Evolutionary conservation across 2,329 filamentous ascomycete genomes (phyloP), one percentile per base, ranked within the genome.

Genomic region (Aspergillus cejpii): DNA sequence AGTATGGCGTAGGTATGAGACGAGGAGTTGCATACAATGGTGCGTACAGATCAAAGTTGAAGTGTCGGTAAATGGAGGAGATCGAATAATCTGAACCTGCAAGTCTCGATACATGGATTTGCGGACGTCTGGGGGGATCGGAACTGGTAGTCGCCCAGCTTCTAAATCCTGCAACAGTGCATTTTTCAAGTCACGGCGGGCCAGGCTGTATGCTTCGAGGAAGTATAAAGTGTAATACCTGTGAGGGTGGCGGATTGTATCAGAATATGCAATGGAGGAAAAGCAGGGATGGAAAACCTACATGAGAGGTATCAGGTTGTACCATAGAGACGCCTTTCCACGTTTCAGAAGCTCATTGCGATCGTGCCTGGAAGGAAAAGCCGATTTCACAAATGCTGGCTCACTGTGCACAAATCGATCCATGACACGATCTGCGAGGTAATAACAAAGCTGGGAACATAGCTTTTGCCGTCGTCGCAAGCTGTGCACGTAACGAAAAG

Each of bases 161-260:
- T 68, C 65, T 49, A 65, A 64, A 39, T 66, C 63, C 10, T 56
- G 62, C 23, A 70, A 51, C 26, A 70, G 58, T 21, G 52, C 47
- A 44, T 70, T 65, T 10, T 60, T 64, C 20, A 65, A 61, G 41
- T 69, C 64, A 26, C 60, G 58, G 23, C 66, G 55, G n/a, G 64
- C 64, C 15, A 58, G 58, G 15, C 59, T 51, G 43, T 69, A 71
- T n/a, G 65, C 48, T 49, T 71, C 63, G 10, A 71, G 57, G 41
- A 68, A 71, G 50, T 66, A 70, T 34, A 68, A 52, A 2, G 58
- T 59, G 47, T 69, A 70, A 48, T 66, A 69, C 62, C 68, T 71
- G 42, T 19, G 20, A 48, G 27, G 17, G 28, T 7, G 17, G 15
- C 17, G 17, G 14, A 34, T n/a, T 5, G 11, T 21, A 19, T 51